phyloP scores from a whole-genome alignment of 768 basidiomycete species.

The Boletus eberwhitei region DNA sequence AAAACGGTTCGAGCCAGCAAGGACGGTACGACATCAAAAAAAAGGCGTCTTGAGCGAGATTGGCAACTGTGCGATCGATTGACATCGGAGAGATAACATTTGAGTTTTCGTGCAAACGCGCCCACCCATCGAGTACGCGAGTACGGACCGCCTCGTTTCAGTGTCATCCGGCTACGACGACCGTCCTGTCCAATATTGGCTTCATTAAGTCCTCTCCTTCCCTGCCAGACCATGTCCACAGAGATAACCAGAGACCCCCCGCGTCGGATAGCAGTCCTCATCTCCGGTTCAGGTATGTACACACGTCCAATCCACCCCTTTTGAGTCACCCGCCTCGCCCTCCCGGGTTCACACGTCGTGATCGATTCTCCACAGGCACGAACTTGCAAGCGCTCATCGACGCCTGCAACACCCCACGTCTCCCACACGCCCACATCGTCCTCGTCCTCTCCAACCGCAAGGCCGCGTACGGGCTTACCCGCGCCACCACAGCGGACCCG shows the following conservation, averaged over 20 bases:
- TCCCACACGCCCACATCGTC: conserved; percentile 61
- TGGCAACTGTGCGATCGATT: neutral
- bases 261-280: conserved; percentile 38
- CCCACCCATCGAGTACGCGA: neutral
- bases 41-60: neutral
- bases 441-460: conserved; percentile 92
- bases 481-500: conserved; percentile 68
- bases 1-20: neutral
- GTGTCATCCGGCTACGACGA: conserved; percentile 3
- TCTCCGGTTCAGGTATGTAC: conserved; percentile 59
- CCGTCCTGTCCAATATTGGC: conserved; percentile 2
- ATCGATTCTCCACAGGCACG: conserved; percentile 60
- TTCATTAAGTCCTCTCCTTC: neutral
- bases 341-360: neutral
- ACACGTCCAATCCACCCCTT: neutral
- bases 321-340: neutral
- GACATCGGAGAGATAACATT: neutral
- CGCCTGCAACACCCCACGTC: conserved; percentile 75
- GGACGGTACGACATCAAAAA: neutral
- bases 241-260: neutral
- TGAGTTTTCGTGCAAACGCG: neutral
- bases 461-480: conserved; percentile 81
- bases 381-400: conserved; percentile 97
- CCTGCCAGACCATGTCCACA: conserved; percentile 1
- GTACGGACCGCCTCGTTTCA: neutral